Evolutionary conservation across 148 eudicot genomes (phyloP).

Genomic region (Amaranthus palmeri): DNA sequence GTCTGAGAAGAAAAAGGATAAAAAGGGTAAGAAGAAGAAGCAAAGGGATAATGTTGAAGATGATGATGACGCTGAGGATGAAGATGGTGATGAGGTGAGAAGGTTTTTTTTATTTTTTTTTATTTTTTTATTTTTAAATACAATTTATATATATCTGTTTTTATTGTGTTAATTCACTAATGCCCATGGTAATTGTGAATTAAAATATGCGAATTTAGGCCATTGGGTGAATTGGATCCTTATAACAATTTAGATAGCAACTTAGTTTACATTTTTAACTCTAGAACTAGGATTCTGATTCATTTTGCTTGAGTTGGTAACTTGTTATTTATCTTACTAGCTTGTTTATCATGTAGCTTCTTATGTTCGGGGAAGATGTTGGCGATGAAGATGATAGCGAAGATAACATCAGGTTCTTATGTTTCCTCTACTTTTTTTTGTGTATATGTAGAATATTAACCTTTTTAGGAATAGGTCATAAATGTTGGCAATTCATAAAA

Average conservation of each 20-base stretch:
- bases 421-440: background rate
- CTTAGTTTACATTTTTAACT: too few species aligned
- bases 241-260: too few species aligned
- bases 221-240: too few species aligned
- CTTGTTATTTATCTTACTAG: background rate
- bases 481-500: background rate
- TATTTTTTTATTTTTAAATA: too few species aligned
- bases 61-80: constrained; percentile 32
- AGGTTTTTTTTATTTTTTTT: too few species aligned
- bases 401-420: constrained; percentile 47
- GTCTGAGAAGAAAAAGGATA: constrained; percentile 24
- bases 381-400: constrained; percentile 38
- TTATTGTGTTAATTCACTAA: background rate
- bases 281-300: too few species aligned
- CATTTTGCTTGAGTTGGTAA: background rate
- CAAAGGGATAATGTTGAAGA: constrained; percentile 42
- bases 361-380: constrained; percentile 43
- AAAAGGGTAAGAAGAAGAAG: constrained; percentile 25
- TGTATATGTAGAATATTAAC: background rate
- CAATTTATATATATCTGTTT: background rate
- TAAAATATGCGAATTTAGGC: background rate
- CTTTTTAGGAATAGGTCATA: background rate
- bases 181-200: background rate
- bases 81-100: constrained; percentile 27
- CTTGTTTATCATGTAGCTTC: constrained; percentile 45